These are phyloP conservation scores for Aspergillus indologenus DNA, from an alignment of 495 filamentous ascomycete species.

Conservation along the genomic window DNA sequence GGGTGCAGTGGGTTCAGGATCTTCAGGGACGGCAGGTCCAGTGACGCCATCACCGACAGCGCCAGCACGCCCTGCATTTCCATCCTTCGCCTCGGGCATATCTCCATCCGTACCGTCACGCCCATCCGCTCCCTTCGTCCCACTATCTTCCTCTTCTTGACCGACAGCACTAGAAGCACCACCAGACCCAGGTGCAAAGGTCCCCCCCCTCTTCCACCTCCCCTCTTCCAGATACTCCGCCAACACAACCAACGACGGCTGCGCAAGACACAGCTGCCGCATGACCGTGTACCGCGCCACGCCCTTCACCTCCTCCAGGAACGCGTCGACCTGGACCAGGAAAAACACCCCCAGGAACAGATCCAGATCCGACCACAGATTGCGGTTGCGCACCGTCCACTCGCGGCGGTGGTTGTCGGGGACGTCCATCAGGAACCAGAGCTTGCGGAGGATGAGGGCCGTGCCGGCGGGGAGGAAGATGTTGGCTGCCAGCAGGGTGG, in stretches of 20 bases:
- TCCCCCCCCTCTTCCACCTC: too few species aligned
- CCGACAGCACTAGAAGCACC: too few species aligned
- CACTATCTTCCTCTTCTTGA: too few species aligned
- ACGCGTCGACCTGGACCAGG: slow-evolving; percentile 60
- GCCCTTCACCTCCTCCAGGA: slow-evolving; percentile 48
- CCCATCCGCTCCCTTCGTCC: background rate
- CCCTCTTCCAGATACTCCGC: too few species aligned
- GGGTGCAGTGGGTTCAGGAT: too few species aligned
- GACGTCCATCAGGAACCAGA: slow-evolving; percentile 67
- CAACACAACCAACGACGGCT: slow-evolving; percentile 39
- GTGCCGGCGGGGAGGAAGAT: slow-evolving; percentile 48
- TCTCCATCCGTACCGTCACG: background rate
- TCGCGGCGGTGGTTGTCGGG: slow-evolving; percentile 46
- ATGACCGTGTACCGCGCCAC: slow-evolving; percentile 36
- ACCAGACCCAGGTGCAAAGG: too few species aligned
- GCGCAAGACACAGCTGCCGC: slow-evolving; percentile 56
- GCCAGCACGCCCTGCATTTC: too few species aligned
- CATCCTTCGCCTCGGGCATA: too few species aligned
- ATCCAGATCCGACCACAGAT: slow-evolving; percentile 51
- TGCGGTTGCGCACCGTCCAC: slow-evolving; percentile 44
- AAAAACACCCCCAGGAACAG: slow-evolving; percentile 54
- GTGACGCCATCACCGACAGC: too few species aligned
- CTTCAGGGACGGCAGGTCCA: too few species aligned
- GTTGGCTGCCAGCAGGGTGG: slow-evolving; percentile 46
- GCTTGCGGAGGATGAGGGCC: slow-evolving; percentile 48